phyloP scores from a whole-genome alignment of 2,329 filamentous ascomycete species.

The Escovopsis sp. region DNA sequence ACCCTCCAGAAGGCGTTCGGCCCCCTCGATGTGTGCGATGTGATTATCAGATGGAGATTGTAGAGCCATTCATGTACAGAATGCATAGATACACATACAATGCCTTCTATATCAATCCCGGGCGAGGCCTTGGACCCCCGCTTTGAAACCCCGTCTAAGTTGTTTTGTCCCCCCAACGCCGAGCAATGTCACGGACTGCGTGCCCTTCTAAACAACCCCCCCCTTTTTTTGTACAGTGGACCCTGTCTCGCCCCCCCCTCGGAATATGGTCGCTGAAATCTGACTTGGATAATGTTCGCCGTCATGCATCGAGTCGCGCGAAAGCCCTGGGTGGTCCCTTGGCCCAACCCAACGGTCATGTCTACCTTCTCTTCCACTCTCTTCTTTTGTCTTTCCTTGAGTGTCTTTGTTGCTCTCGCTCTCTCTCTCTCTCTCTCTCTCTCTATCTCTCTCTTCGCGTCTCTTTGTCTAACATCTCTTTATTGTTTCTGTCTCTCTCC shows the following conservation, averaged over 20 bases:
- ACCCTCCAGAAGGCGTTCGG: too few species aligned
- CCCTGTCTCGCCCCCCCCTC: not conserved
- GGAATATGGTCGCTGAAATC: too few species aligned
- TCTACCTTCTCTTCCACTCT: not conserved
- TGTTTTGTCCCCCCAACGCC: slow-evolving; percentile 17
- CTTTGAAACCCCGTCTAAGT: slow-evolving; percentile 10
- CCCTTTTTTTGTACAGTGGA: not conserved
- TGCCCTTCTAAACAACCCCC: not conserved
- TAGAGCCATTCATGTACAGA: not conserved
- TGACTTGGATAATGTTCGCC: too few species aligned
- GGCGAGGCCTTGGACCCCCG: slow-evolving; percentile 3
- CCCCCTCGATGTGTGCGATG: not conserved
- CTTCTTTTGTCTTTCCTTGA: not conserved
- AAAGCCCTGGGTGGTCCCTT: too few species aligned
- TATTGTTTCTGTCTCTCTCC: too few species aligned
- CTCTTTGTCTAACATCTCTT: not conserved
- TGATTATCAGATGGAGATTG: slow-evolving; percentile 10
- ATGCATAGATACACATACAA: slow-evolving; percentile 3
- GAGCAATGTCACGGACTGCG: slow-evolving; percentile 11
- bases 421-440: not conserved
- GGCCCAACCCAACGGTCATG: too few species aligned
- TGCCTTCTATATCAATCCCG: slow-evolving; percentile 12
- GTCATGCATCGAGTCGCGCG: too few species aligned
- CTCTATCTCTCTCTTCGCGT: not conserved
- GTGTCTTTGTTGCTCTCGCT: not conserved